Base-by-base conservation (phyloP, 331 rosid genomes). In the Rhamnella rubrinervis region DNA sequence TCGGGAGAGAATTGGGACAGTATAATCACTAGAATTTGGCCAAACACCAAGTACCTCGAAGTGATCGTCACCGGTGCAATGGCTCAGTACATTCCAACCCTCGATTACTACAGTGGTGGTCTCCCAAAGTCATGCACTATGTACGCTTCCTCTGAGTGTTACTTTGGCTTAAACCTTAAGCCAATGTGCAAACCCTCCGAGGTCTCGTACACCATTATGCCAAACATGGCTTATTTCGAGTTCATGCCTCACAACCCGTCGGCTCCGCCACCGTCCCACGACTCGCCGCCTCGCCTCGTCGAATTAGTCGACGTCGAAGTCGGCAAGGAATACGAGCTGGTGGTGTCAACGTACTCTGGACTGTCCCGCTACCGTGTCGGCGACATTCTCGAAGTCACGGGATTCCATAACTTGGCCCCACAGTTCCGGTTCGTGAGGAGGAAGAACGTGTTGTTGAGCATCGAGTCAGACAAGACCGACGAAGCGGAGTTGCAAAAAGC, bases 111-210 rank as follows among this genome's bases (percentile, higher is more conserved):
- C 74, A 85, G 97, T 46, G 87, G 86, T 7, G 85, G 88, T 6
- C 66, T 91, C 8, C 98, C 98, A 0, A 81, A 79, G 65, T 85
- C 89, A 25, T 88, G 98, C 62, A 93, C 98, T 38, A 91, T 91
- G 97, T 93, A 91, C 65, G 98, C 97, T 0, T 93, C 98, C 0
- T 93, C 98, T 0, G 98, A 93, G 74, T 93, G 98, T 19, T 93
- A 85, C 37, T 93, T 93, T 28, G 98, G 98, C 1, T 88, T 91
- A 0, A 93, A 93, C 75, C 84, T 93, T 10, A 82, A 79, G n/a
- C 97, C 98, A 16, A 85, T 91, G 84, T 66, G 75, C 0, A 77
- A 85, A 0, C 98, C 98, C 1, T 81, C 86, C 0, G 96, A 91
- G 4, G 96, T 91, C 4, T 79, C 95, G 4, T 93, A 91, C 80